phyloP scores from a whole-genome alignment of 805 yeast genomes.

The Metschnikowia picachoensis region DNA sequence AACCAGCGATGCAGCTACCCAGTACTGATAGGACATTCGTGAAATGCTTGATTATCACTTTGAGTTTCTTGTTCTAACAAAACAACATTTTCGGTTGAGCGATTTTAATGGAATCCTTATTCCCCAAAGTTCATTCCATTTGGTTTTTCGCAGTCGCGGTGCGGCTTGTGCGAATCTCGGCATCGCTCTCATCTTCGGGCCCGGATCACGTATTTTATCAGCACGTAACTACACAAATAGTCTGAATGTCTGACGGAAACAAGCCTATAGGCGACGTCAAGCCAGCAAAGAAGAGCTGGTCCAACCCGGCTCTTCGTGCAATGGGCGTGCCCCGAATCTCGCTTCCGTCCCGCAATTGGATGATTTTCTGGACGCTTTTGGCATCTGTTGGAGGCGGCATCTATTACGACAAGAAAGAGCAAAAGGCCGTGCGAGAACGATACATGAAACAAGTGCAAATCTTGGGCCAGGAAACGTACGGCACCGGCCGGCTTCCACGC shows the following conservation, averaged over 20 bases:
- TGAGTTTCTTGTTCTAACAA: too few species aligned
- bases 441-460: constrained; percentile 61
- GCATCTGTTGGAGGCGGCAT: constrained; percentile 69
- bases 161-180: too few species aligned
- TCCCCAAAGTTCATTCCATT: too few species aligned
- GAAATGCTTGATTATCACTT: too few species aligned
- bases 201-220: too few species aligned
- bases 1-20: too few species aligned
- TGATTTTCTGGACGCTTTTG: constrained; percentile 75
- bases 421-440: constrained; percentile 56
- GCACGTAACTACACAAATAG: too few species aligned
- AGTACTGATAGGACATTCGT: too few species aligned
- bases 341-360: constrained; percentile 91
- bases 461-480: constrained; percentile 44
- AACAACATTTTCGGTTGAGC: too few species aligned
- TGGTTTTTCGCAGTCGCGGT: too few species aligned
- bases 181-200: too few species aligned
- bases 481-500: constrained; percentile 57
- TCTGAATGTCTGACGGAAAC: constrained; percentile 8
- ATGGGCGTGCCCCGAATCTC: constrained; percentile 79
- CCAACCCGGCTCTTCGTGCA: constrained; percentile 76
- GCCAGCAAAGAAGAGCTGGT: constrained; percentile 40
- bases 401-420: constrained; percentile 74
- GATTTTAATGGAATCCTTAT: too few species aligned
- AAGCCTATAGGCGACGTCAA: constrained; percentile 1